These are phyloP conservation scores for Acanthamoeba royreba DNA, from an alignment of 208 protist genomes.

Conservation along the genomic window DNA sequence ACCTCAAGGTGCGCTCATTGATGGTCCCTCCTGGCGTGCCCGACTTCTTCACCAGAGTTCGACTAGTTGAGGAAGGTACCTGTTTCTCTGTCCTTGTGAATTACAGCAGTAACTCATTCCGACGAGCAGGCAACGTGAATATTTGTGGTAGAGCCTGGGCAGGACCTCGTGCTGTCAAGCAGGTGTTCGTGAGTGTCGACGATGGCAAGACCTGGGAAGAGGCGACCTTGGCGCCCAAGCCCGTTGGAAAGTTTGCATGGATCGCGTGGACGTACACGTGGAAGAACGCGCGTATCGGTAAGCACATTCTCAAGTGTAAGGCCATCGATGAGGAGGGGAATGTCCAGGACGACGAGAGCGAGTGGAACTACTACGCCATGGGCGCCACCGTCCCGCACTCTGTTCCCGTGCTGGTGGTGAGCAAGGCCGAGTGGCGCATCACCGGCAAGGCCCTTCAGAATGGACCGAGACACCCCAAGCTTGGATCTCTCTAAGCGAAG, in stretches of 20 bases:
- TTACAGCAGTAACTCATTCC: neutral
- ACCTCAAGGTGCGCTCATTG: neutral
- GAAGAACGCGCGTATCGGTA: neutral
- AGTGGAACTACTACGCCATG: constrained; percentile 5
- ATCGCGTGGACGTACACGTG: neutral
- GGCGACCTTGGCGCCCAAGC: neutral
- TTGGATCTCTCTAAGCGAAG: no score
- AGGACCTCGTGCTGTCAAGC: neutral
- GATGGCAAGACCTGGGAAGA: neutral
- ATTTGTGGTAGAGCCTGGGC: constrained; percentile 1
- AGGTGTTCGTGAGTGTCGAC: neutral
- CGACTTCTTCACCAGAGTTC: neutral
- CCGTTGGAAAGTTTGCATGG: neutral
- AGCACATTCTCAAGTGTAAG: neutral
- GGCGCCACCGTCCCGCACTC: neutral
- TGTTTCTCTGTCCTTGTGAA: neutral
- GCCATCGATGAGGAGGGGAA: constrained; percentile 1
- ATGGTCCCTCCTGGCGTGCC: neutral
- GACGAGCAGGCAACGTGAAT: neutral
- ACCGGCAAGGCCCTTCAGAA: neutral
- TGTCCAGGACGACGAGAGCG: neutral
- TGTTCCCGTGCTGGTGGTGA: neutral
- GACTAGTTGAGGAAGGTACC: neutral
- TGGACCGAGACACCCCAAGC: no score
- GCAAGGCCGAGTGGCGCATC: neutral